Percentiles rank a stretch among this genome's conserved stretches.
phyloP scores from a whole-genome alignment of 805 yeast genomes.

The Phaffomyces antillensis region DNA sequence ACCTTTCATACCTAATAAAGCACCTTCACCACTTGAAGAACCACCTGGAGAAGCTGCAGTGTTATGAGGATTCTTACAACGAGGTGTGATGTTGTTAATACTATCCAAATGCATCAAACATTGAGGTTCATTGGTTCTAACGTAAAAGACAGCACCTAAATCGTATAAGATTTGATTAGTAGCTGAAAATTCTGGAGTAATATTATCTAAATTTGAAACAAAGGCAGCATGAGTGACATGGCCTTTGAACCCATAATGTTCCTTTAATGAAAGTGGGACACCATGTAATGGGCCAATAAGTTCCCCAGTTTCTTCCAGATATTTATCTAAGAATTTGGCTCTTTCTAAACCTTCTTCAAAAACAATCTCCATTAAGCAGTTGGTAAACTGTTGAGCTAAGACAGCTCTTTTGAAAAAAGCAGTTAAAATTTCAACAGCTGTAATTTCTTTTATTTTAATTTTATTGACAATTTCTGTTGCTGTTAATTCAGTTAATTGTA shows the following conservation, averaged over 20 bases:
- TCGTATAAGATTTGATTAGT: slow-evolving; percentile 34
- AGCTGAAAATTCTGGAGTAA: slow-evolving; percentile 39
- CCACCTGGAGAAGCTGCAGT: slow-evolving; percentile 59
- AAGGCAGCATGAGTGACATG: slow-evolving; percentile 54
- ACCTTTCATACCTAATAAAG: slow-evolving; percentile 50
- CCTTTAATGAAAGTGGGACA: slow-evolving; percentile 60
- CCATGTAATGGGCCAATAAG: slow-evolving; percentile 65
- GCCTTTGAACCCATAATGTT: slow-evolving; percentile 50
- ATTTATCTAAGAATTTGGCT: slow-evolving; percentile 53
- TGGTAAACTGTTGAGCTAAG: slow-evolving; percentile 56
- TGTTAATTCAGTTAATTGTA: slow-evolving; percentile 17
- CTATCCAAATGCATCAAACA: slow-evolving; percentile 64
- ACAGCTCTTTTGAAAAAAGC: slow-evolving; percentile 41
- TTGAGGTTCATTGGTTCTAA: slow-evolving; percentile 65
- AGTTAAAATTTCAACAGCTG: slow-evolving; percentile 15
- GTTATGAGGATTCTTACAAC: slow-evolving; percentile 53
- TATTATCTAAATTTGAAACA: slow-evolving; percentile 43
- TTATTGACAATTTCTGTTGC: slow-evolving; percentile 16
- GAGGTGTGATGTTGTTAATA: slow-evolving; percentile 51
- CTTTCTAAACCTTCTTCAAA: slow-evolving; percentile 54
- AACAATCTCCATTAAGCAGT: slow-evolving; percentile 54
- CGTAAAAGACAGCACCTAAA: slow-evolving; percentile 46
- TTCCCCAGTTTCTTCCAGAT: slow-evolving; percentile 38
- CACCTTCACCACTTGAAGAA: slow-evolving; percentile 71
- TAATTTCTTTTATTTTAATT: slow-evolving; percentile 8